phyloP scores from a whole-genome alignment of 2,329 filamentous ascomycete species.

The Hypoxylon sp. region DNA sequence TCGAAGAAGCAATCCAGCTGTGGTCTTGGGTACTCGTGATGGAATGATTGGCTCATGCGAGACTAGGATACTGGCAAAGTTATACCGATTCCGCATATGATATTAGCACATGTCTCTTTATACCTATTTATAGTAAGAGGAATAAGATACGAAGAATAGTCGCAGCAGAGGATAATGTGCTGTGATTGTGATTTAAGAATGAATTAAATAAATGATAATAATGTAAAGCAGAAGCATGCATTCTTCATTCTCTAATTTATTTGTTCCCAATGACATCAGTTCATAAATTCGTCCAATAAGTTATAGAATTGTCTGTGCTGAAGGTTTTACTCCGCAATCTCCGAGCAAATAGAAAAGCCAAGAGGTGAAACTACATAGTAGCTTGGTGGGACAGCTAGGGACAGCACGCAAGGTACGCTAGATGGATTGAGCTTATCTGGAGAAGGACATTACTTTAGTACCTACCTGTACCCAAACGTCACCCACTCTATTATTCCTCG shows the following conservation, averaged over 20 bases:
- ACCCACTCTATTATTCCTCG: constrained; percentile 22
- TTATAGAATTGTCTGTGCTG: too few species aligned
- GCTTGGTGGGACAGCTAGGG: constrained; percentile 16
- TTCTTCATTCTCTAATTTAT: background rate
- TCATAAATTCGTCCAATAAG: background rate
- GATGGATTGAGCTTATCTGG: constrained; percentile 17
- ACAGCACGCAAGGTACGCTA: constrained; percentile 18
- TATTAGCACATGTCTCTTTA: constrained; percentile 13
- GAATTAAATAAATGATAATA: background rate
- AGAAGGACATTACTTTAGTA: background rate
- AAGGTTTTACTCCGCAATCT: constrained; percentile 19
- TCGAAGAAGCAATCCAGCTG: constrained; percentile 26
- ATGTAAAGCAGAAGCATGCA: too few species aligned
- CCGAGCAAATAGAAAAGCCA: constrained; percentile 9
- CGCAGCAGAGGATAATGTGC: background rate
- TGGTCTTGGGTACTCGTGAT: constrained; percentile 28
- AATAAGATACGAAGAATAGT: background rate
- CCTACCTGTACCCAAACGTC: too few species aligned
- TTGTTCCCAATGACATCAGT: constrained; percentile 15
- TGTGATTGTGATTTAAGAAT: background rate
- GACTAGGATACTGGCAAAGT: background rate
- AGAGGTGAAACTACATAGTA: constrained; percentile 1
- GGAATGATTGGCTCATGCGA: constrained; percentile 35
- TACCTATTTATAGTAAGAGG: constrained; percentile 3
- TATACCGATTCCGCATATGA: constrained; percentile 9